These are phyloP conservation scores for Vitis amurensis DNA, from an alignment of 164 flowering plant genomes.

Conservation along the genomic window DNA sequence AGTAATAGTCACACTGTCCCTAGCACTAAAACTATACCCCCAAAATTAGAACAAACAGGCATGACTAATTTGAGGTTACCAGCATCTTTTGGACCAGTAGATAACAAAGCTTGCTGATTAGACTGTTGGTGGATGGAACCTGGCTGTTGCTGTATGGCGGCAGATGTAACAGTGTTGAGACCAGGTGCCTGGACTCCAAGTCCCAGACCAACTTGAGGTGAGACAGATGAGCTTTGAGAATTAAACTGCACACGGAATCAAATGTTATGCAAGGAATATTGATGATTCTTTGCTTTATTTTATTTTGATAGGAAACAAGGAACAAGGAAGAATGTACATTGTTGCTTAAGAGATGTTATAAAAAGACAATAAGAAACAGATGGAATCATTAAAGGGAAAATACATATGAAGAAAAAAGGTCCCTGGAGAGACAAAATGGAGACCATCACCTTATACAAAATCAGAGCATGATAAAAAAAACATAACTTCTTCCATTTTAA, in stretches of 20 bases:
- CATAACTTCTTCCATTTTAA: too few species aligned
- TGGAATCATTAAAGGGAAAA: neutral
- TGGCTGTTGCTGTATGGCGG: conserved; percentile 54
- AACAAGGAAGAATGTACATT: too few species aligned
- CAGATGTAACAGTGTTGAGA: conserved; percentile 44
- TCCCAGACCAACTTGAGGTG: conserved; percentile 74
- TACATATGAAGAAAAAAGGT: too few species aligned
- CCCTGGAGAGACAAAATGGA: neutral
- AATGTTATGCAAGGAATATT: conserved; percentile 1
- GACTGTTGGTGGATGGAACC: conserved; percentile 56
- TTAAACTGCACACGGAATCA: conserved; percentile 53
- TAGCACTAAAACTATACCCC: too few species aligned
- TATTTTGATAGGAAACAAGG: too few species aligned
- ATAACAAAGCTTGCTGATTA: conserved; percentile 43
- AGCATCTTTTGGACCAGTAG: conserved; percentile 53
- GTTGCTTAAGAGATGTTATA: neutral
- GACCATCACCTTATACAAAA: neutral
- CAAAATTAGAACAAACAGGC: neutral
- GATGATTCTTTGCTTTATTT: neutral
- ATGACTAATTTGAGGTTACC: conserved; percentile 34
- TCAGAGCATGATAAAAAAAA: too few species aligned
- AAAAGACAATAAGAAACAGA: neutral
- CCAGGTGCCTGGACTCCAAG: conserved; percentile 67
- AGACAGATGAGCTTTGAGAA: conserved; percentile 64
- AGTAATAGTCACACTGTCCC: too few species aligned